Conservation (phyloP, 345 rosid genomes). For the Citrus sinensis region DVS_A1.0 CM039164.1:24543501-24544000, state of each 20-base stretch:
- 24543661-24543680: conserved; percentile 4
- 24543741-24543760: neutral
- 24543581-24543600: neutral
- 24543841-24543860: neutral
- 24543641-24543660: neutral
- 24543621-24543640: neutral
- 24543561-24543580: neutral
- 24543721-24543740: neutral
- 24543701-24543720: neutral
- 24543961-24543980: neutral
- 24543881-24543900: neutral
- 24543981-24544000: neutral
- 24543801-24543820: neutral
- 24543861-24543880: neutral
- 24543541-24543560: neutral
- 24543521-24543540: neutral
- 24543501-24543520: neutral
- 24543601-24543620: neutral
- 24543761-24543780: neutral
- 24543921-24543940: neutral
- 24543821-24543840: conserved; percentile 1
- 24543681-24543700: neutral
- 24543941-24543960: neutral
- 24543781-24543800: neutral
- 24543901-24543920: neutral